Evolutionary conservation across 2,329 filamentous ascomycete species (phyloP).

Genomic region (Apiospora malaysiana): DNA sequence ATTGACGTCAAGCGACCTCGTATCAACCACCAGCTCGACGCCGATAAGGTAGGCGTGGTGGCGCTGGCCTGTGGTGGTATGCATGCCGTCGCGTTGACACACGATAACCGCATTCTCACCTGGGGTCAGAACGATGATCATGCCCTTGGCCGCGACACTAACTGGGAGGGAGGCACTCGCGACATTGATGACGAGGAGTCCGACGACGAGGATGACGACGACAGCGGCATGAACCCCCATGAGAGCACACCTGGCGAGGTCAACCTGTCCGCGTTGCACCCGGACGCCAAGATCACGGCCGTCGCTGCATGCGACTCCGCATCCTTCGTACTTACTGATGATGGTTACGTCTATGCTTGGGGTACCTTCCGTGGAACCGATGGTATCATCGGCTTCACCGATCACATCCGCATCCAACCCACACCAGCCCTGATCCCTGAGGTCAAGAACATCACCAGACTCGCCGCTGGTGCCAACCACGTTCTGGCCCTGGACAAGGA

Average conservation of each 20-base stretch:
- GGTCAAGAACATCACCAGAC: slow-evolving; percentile 66
- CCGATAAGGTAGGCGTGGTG: slow-evolving; percentile 64
- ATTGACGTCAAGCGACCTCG: slow-evolving; percentile 73
- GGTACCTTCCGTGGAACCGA: slow-evolving; percentile 66
- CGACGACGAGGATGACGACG: slow-evolving; percentile 60
- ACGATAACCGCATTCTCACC: slow-evolving; percentile 74
- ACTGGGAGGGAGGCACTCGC: slow-evolving; percentile 67
- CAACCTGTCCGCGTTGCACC: slow-evolving; percentile 55
- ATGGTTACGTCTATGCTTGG: slow-evolving; percentile 71
- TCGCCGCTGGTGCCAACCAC: slow-evolving; percentile 74
- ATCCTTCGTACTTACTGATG: slow-evolving; percentile 67
- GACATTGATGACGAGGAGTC: slow-evolving; percentile 57
- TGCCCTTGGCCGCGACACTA: slow-evolving; percentile 71
- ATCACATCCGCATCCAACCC: slow-evolving; percentile 54
- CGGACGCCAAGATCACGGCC: slow-evolving; percentile 66
- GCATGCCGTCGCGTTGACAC: slow-evolving; percentile 71
- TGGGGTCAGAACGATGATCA: slow-evolving; percentile 85
- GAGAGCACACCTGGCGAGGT: slow-evolving; percentile 72
- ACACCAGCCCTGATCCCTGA: slow-evolving; percentile 56
- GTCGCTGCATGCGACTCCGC: slow-evolving; percentile 67
- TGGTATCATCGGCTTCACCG: slow-evolving; percentile 69
- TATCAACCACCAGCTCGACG: slow-evolving; percentile 64
- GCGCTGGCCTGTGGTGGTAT: slow-evolving; percentile 72
- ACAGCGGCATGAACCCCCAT: slow-evolving; percentile 71
- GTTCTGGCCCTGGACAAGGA: slow-evolving; percentile 71